phyloP scores from a whole-genome alignment of 2,329 filamentous ascomycete genomes.

The Ceratocystis lukuohia region DNA sequence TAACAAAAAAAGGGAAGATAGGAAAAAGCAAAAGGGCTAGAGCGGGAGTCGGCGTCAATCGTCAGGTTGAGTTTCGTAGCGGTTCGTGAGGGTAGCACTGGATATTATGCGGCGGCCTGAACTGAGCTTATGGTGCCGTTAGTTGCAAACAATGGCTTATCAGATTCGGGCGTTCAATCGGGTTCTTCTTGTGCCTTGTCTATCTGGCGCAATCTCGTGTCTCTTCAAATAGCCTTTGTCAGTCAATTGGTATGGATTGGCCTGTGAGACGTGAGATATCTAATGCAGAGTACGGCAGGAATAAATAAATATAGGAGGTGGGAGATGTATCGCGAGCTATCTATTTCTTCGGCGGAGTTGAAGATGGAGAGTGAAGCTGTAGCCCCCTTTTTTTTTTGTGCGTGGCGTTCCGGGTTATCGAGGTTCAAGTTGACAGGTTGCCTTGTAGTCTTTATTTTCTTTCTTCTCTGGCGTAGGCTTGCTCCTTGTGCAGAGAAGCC shows the following conservation, averaged over 20 bases:
- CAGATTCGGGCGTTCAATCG: too few species aligned
- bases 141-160: too few species aligned
- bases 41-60: neutral
- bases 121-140: too few species aligned
- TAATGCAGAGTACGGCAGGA: too few species aligned
- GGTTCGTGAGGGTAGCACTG: neutral
- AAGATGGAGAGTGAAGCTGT: neutral
- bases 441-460: neutral
- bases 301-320: neutral
- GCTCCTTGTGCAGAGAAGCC: too few species aligned
- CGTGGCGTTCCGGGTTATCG: neutral
- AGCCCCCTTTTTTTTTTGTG: neutral
- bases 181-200: too few species aligned
- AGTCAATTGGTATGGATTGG: too few species aligned
- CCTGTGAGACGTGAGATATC: too few species aligned
- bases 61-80: neutral
- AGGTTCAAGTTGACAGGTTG: constrained; percentile 8
- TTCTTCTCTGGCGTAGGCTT: too few species aligned
- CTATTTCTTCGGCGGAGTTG: neutral
- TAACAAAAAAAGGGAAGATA: neutral
- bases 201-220: too few species aligned
- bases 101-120: too few species aligned
- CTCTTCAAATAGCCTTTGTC: too few species aligned
- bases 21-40: neutral
- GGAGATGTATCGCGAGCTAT: neutral